Conservation (phyloP, 2,329 filamentous ascomycete species). For the Didymosphaeria variabile region DNA sequence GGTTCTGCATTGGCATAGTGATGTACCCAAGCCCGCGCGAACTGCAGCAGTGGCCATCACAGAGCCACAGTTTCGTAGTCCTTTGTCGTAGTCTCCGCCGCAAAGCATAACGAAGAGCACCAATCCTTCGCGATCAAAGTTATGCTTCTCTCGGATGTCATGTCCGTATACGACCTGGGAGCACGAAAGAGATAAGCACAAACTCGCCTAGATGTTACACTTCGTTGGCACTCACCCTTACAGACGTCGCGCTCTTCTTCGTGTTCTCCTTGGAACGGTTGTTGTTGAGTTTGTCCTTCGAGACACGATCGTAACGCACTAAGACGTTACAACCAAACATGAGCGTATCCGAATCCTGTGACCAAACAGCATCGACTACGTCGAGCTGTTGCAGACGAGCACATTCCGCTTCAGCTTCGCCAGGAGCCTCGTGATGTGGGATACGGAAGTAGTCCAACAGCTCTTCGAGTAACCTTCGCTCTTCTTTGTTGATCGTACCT, state of each 20-base stretch:
- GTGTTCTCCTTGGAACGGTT: conserved; percentile 41
- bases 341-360: conserved; percentile 57
- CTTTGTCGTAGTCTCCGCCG: conserved; percentile 54
- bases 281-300: conserved; percentile 30
- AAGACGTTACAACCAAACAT: conserved; percentile 59
- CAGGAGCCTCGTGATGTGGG: conserved; percentile 56
- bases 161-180: conserved; percentile 39
- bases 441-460: conserved; percentile 52
- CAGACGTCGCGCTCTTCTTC: conserved; percentile 39
- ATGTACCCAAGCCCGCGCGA: conserved; percentile 39
- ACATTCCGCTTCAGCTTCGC: conserved; percentile 61
- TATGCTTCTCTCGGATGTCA: conserved; percentile 35
- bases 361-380: conserved; percentile 60
- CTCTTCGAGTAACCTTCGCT: conserved; percentile 46
- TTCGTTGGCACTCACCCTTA: conserved; percentile 21
- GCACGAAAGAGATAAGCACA: not conserved
- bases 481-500: conserved; percentile 44
- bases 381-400: conserved; percentile 54
- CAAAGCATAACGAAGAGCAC: conserved; percentile 53
- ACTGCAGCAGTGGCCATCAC: conserved; percentile 39
- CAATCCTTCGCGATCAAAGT: conserved; percentile 48
- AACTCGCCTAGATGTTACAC: not conserved
- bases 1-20: conserved; percentile 34
- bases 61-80: conserved; percentile 49
- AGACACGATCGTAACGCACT: conserved; percentile 47